Evolutionary conservation across 257 asterid species (phyloP), one percentile per base, ranked within the genome.

Genomic region (Gardenia jasminoides): DNA sequence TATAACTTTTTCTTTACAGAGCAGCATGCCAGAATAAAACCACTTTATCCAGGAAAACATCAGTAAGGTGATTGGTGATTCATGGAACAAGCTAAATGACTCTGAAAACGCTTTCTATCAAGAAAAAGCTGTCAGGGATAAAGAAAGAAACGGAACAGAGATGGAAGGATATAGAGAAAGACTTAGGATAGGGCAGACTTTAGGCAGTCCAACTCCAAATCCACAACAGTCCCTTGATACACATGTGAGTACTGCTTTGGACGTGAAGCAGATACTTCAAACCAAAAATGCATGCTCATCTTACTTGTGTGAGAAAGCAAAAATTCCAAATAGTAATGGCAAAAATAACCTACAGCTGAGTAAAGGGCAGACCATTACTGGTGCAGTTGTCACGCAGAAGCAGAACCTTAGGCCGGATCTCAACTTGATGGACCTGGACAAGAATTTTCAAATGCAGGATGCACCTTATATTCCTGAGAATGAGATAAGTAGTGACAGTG

Each of bases 1-100:
- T 95, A 95, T 82, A 95, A 93, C 76, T 95, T 92, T 79, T 95
- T 93, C 96, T 95, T 95, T 12, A 92, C 97, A 0, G 97, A 93
- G 74, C 96, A 95, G 85, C 97, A 93, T 46, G 89, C 92, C 2
- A 87, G 86, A 87, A 88, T 95, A 46, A 95, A 91, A 78, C 94
- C 91, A 4, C 91, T 83, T 56, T 83, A 91, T 70, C 88, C 87
- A n/a, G 97, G 97, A 2, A 89, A 83, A 93, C 78, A 93, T 95
- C 15, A 93, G 98, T 79, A 79, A 91, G 82, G 91, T 89, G 86
- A 95, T 95, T 2, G 99, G 99, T 12, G 97, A 91, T 62, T 54
- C 87, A 0, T 95, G 99, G 99, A 95, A 90, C 81, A 92, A 95
- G 26, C 81, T 95, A 1, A 87, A 89, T 36, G 93, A 85, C n/a